These are phyloP conservation scores for Metschnikowia kunwiensis DNA, from an alignment of 805 yeast genomes.

Conservation along the genomic window DNA sequence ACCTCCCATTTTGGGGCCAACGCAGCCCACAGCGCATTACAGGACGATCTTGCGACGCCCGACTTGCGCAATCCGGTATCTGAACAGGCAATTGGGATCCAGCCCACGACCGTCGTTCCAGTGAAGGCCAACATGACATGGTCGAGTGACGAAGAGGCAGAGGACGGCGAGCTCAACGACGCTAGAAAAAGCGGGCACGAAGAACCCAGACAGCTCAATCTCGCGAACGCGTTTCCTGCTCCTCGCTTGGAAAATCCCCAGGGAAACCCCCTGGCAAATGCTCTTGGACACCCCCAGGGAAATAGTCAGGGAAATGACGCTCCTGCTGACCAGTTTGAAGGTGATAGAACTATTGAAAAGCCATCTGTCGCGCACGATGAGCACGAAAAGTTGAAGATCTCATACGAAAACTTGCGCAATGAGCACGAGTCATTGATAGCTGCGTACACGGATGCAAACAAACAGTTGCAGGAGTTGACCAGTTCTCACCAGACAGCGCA, in stretches of 20 bases:
- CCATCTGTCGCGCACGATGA: neutral
- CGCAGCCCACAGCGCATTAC: slow-evolving; percentile 6
- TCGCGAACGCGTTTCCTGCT: slow-evolving; percentile 2
- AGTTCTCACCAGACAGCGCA: slow-evolving; percentile 16
- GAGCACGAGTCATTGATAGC: slow-evolving; percentile 8
- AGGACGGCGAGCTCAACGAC: slow-evolving; percentile 18
- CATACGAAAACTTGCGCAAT: slow-evolving; percentile 5
- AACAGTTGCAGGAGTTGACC: slow-evolving; percentile 20
- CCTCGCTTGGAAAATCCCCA: neutral
- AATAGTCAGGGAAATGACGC: neutral
- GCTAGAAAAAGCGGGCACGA: neutral
- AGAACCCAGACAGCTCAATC: slow-evolving; percentile 6
- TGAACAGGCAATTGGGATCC: slow-evolving; percentile 42
- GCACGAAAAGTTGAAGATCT: slow-evolving; percentile 2
- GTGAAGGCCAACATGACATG: slow-evolving; percentile 81
- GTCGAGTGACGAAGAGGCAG: slow-evolving; percentile 77
- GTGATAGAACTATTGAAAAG: neutral
- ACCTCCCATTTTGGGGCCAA: slow-evolving; percentile 1
- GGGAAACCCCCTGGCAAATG: neutral
- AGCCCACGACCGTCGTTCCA: slow-evolving; percentile 73
- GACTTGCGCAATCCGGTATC: slow-evolving; percentile 11
- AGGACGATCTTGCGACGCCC: slow-evolving; percentile 17
- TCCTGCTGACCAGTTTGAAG: neutral
- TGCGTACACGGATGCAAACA: slow-evolving; percentile 13
- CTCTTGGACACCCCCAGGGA: neutral